Evolutionary conservation across 768 basidiomycete genomes (phyloP).

Genomic region (Kwoniella pini): DNA sequence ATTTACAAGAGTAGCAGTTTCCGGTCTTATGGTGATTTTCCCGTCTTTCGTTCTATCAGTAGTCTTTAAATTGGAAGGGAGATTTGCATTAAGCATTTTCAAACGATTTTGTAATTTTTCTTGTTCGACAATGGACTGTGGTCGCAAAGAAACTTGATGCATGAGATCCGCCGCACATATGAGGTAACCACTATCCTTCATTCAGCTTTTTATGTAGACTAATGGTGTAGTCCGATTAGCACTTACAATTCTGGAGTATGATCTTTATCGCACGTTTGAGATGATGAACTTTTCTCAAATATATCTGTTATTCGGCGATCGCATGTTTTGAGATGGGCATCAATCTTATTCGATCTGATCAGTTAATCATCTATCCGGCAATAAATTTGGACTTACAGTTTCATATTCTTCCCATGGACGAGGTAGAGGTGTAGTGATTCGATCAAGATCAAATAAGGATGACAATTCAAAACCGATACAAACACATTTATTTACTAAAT

Average conservation of each 20-base stretch:
- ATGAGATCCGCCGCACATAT: slow-evolving; percentile 7
- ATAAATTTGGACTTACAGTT: slow-evolving; percentile 7
- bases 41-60: slow-evolving; percentile 3
- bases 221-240: not conserved
- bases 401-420: slow-evolving; percentile 29
- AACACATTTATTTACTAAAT: slow-evolving; percentile 26
- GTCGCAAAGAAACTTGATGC: slow-evolving; percentile 3
- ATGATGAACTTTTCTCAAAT: not conserved
- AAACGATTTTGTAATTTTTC: not conserved
- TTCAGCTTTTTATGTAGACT: too few species aligned
- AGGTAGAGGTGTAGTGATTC: slow-evolving; percentile 24
- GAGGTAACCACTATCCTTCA: slow-evolving; percentile 6
- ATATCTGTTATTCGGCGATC: slow-evolving; percentile 2
- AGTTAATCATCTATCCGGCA: not conserved
- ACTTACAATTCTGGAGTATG: slow-evolving; percentile 12
- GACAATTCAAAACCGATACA: slow-evolving; percentile 16
- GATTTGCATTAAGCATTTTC: not conserved
- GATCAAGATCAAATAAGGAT: slow-evolving; percentile 7
- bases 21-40: not conserved
- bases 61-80: slow-evolving; percentile 1
- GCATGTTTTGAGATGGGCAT: slow-evolving; percentile 9
- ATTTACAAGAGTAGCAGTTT: slow-evolving; percentile 14
- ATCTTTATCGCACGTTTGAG: not conserved
- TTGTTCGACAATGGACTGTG: not conserved
- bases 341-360: not conserved